A percentile compares a stretch with the other conserved stretches of the same genome.
Conservation (phyloP, 345 rosid genomes). For the Camelina neglecta region DNA sequence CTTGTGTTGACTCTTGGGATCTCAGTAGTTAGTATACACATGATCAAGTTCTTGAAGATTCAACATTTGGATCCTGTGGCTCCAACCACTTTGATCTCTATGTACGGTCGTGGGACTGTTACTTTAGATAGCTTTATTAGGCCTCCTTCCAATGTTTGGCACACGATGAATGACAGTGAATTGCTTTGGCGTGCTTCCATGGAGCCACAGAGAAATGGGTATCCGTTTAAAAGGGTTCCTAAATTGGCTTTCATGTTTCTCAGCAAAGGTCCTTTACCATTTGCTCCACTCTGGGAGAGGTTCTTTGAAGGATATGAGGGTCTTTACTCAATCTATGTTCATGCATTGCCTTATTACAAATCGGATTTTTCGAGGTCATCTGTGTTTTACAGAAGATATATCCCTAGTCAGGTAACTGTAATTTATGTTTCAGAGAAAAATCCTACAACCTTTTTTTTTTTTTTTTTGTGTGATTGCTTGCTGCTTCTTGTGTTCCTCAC, state of each 20-base stretch:
- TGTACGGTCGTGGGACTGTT: constrained; percentile 40
- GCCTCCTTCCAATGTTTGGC: constrained; percentile 62
- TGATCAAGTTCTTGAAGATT: constrained; percentile 47
- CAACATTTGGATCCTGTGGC: constrained; percentile 43
- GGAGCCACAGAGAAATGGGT: constrained; percentile 54
- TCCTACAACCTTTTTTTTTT: neutral
- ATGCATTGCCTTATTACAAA: constrained; percentile 66
- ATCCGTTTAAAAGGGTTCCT: constrained; percentile 76
- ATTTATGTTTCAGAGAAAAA: neutral
- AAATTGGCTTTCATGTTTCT: constrained; percentile 97
- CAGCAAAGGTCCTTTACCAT: constrained; percentile 82
- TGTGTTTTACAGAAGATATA: constrained; percentile 72
- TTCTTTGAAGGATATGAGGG: constrained; percentile 75
- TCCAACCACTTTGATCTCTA: constrained; percentile 45
- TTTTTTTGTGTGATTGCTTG: too few species aligned
- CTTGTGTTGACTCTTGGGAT: constrained; percentile 56
- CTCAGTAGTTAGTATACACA: constrained; percentile 56
- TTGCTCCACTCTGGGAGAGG: constrained; percentile 91
- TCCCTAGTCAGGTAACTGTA: constrained; percentile 87
- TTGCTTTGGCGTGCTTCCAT: constrained; percentile 89
- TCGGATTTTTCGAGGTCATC: constrained; percentile 58
- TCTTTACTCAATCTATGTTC: constrained; percentile 75
- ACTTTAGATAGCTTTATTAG: constrained; percentile 54
- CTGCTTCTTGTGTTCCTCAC: constrained; percentile 28
- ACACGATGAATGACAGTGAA: constrained; percentile 75